Evolutionary conservation across 345 rosid species (phyloP), one percentile per base, ranked within the genome.

Genomic region (Salix caprea): DNA sequence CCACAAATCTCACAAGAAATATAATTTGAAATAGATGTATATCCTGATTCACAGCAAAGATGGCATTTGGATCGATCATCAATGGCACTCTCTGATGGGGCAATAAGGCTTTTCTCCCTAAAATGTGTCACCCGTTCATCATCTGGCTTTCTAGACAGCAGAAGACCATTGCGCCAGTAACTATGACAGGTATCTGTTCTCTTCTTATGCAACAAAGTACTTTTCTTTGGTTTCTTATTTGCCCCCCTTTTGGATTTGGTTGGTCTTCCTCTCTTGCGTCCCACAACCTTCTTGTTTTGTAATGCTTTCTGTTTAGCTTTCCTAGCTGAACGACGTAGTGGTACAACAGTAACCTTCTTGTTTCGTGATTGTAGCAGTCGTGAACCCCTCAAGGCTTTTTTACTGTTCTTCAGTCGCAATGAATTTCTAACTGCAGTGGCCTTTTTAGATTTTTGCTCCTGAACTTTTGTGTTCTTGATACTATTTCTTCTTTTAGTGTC

Each of bases 91-190:
- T 81, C 89, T 46, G 73, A 76, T 66, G 88, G 81, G 75, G 77
- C 81, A 80, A 85, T 71, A 50, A 81, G 72, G 70, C 74, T 84
- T 69, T 81, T 87, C 77, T 72, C 80, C 79, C 82, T 85, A 82
- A 93, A 96, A 65, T 82, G 84, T 61, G 56, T 77, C 70, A 92
- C 90, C 58, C 96, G 86, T 74, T 88, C 90, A 81, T 93, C 97
- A n/a, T 82, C 86, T 52, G 88, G 85, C 77, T 85, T 93, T 85
- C 85, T 75, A 76, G 94, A 92, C 67, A 96, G 80, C 50, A 18
- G 77, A 77, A 96, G 97, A 70, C 99, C 99, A 76, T 93, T 90
- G 82, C 87, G 80, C 99, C 99, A 96, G 88, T 86, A 92, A 84
- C 88, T 88, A 72, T 79, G 85, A 74, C 58, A 80, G 77, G 82